Evolutionary conservation across 129 eudicot genomes (phyloP), one percentile per base, ranked within the genome.

Genomic region (Glebionis coronaria): DNA sequence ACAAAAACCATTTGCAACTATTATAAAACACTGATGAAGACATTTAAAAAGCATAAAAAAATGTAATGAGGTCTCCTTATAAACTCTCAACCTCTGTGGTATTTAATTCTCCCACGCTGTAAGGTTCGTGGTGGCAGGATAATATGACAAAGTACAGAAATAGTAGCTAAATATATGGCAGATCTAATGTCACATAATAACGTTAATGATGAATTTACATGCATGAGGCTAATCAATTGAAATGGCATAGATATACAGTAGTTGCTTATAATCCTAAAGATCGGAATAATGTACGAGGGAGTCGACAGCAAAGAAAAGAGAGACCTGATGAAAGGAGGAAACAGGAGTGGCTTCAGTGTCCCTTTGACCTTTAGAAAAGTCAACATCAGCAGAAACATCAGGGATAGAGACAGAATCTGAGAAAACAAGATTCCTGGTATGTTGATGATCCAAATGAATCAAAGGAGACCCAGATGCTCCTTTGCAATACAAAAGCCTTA

Each of bases 401-500:
- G 98, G 96, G 56, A 88, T 63, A 2, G 27, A 1, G 45, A 74
- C 12, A 83, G 60, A 6, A 1, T 77, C 83, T 7, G 82, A 72
- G 31, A 88, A 55, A 21, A 64, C 79, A 72, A 88, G 87, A 47
- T 84, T 79, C 47, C 55, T 76, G 2, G 84, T 76, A 56, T 76
- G 84, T 20, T 73, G 70, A 47, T 88, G 85, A 84, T 88, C 87
- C 35, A 93, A 61, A 28, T 78, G 81, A 83, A 93, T 82, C 68
- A 93, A 82, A 8, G 88, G 73, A 54, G 92, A 82, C 58, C 92
- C 88, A 73, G 97, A 95, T 10, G 90, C 78, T 0, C 98, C 98
- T 64, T 93, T 93, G 71, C 98, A 93, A 73, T 93, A 93, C 69
- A 93, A 71, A 63, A 93, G 85, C 76, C 98, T 82, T 72, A 89